Evolutionary conservation across 345 rosid genomes (phyloP), one percentile per base, ranked within the genome.

Genomic region (Ricinus communis): DNA sequence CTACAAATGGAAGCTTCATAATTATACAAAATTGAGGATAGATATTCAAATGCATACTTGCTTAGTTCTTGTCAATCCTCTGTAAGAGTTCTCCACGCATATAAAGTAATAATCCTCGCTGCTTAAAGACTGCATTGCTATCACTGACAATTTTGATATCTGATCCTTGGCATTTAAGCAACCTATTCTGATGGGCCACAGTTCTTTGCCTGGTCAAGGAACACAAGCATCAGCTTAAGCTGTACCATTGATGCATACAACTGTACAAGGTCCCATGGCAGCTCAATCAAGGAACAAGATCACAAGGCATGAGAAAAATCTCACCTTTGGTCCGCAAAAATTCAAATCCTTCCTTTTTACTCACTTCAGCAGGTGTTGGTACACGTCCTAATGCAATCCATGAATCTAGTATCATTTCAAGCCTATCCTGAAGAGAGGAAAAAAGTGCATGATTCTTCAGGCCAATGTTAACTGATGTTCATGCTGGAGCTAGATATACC

Each of bases 351-450:
- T 91, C 97, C 74, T 75, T 80, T 80, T 83, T 78, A 41, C 96
- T 88, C 70, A 86, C 97, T 80, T 87, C 85, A 24, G 91, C 88
- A 36, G 92, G 97, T 24, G 91, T 81, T 76, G 91, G 96, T 28
- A 91, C 86, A 54, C 52, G 72, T 10, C 93, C 66, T 0, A 31
- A 73, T 45, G 83, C 79, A 65, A 88, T 87, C 98, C 98, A 93
- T 71, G 80, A 80, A 69, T 87, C 82, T 18, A 91, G 81, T 62
- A 93, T 89, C 9, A 87, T 91, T 82, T 87, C 91, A 70, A 93
- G 88, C 82, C 97, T 91, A 70, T 82, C 87, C 98, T 93, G 87
- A 79, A 82, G 61, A 69, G 24, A 25, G 41, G 30, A 13, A 54
- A 74, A 31, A 65, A n/a, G n/a, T n/a, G n/a, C n/a, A n/a, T n/a